These are phyloP conservation scores for Samsoniella hepiali DNA, from an alignment of 2,329 filamentous ascomycete genomes.

Conservation along the genomic window DNA sequence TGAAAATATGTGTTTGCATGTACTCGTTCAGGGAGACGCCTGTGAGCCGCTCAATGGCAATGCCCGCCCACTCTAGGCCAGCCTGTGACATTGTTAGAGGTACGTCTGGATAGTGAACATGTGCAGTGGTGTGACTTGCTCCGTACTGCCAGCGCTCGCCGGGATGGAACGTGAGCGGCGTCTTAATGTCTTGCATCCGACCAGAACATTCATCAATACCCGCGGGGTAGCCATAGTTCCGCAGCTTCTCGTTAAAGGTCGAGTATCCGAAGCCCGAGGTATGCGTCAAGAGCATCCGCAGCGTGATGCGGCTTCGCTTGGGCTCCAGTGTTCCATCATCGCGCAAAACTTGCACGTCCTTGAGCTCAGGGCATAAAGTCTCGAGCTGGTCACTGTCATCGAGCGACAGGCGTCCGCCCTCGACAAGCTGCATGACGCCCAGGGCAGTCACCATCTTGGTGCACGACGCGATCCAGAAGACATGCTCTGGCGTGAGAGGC, in stretches of 20 bases:
- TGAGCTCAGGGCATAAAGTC: constrained; percentile 48
- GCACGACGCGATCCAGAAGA: constrained; percentile 59
- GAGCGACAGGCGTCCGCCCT: constrained; percentile 45
- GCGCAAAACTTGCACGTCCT: constrained; percentile 42
- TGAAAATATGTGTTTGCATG: constrained; percentile 45
- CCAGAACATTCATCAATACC: constrained; percentile 58
- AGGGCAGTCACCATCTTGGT: constrained; percentile 54
- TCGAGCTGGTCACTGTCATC: constrained; percentile 48
- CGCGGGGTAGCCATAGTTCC: constrained; percentile 45
- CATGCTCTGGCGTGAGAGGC: constrained; percentile 56
- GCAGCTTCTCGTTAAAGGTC: constrained; percentile 49
- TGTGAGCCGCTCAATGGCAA: constrained; percentile 45
- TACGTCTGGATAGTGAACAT: not conserved
- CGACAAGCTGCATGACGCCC: constrained; percentile 56
- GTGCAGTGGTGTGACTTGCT: constrained; percentile 33
- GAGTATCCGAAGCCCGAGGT: constrained; percentile 56
- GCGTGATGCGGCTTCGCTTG: constrained; percentile 49
- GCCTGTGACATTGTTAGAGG: constrained; percentile 33
- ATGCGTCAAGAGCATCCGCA: constrained; percentile 56
- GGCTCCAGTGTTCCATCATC: constrained; percentile 36
- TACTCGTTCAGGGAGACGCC: constrained; percentile 46
- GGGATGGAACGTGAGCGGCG: constrained; percentile 60
- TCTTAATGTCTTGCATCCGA: constrained; percentile 47
- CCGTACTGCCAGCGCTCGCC: constrained; percentile 61
- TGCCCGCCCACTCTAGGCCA: constrained; percentile 52